Evolutionary conservation across 495 filamentous ascomycete species (phyloP).

Genomic region (Daldinia grandis): DNA sequence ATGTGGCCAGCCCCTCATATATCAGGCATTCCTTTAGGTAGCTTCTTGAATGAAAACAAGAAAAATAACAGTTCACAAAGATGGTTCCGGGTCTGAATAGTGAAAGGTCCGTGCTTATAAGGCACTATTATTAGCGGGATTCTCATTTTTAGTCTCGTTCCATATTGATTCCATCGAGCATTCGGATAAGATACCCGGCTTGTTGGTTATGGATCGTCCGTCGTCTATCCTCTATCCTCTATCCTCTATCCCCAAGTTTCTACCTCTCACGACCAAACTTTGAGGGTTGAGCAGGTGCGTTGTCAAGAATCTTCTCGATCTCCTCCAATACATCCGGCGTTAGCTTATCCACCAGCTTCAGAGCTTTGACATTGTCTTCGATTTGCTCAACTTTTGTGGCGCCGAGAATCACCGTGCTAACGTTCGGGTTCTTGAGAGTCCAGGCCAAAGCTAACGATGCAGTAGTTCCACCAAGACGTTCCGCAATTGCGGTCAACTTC

Average conservation of each 20-base stretch:
- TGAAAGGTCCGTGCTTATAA: neutral
- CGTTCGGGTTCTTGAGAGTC: conserved; percentile 78
- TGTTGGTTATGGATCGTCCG: no score
- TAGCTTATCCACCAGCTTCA: conserved; percentile 69
- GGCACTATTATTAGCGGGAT: neutral
- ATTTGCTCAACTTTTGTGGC: conserved; percentile 77
- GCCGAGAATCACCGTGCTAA: conserved; percentile 76
- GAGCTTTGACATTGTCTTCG: conserved; percentile 69
- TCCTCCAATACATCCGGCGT: conserved; percentile 73
- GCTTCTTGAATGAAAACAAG: neutral
- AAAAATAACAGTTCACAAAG: neutral
- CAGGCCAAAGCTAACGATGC: conserved; percentile 71
- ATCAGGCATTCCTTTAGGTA: neutral
- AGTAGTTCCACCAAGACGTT: conserved; percentile 66
- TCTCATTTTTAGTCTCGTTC: neutral
- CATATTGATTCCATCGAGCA: neutral
- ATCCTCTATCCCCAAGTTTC: neutral
- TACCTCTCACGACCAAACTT: conserved; percentile 34
- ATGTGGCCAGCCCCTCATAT: neutral
- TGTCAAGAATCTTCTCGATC: conserved; percentile 65
- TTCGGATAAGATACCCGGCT: no score
- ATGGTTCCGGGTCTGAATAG: neutral
- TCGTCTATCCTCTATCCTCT: no score
- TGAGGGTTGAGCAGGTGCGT: conserved; percentile 17
- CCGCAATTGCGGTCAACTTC: conserved; percentile 67